Base-by-base conservation (phyloP, 495 filamentous ascomycete genomes). In the Penicillium flavigenum region DNA sequence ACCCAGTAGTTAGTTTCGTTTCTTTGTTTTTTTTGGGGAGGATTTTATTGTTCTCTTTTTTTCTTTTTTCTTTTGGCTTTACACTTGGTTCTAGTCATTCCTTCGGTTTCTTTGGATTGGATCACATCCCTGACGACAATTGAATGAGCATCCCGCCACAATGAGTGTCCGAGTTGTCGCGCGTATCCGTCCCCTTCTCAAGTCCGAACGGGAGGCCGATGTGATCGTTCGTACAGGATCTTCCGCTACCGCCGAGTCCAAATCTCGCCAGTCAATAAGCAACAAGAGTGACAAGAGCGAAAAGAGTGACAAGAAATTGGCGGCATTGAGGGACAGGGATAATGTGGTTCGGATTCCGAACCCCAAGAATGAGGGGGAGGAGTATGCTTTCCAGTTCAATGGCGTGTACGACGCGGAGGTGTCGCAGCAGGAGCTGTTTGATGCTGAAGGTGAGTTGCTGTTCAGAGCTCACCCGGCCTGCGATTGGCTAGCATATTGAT, bases 311-410 rank as follows among this genome's bases (percentile, higher is more conserved):
- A 59, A 59, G 63, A 65, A 72, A 58, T 52, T 75, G 43, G 81
- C 83, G 6, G 69, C 73, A 41, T 59, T 77, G 48, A 69, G 70
- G 44, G 83, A 88, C 36, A 82, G 83, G 10, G 73, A 78, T 60
- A 92, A 84, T 11, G 71, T 92, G 12, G 85, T 98, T 60, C 87
- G 89, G 60, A 96, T 98, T 65, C 94, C 94, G 20, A 98, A 91
- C 71, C 92, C 93, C 0, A 96, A 92, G 76, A 96, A 97, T 59
- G 88, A 89, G 58, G 78, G 82, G 6, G 94, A 98, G 67, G 86
- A 90, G 57, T 98, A 93, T 72, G 88, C 88, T 22, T 98, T 98
- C 66, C 86, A 92, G 29, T 98, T 98, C 82, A 96, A 92, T 79
- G 83, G 89, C 44, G 93, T 97, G 38, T 96, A 97, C 71, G 90